These are phyloP conservation scores for Termitomyces eurrhizus DNA, from an alignment of 768 basidiomycete species.

Conservation along the genomic window DNA sequence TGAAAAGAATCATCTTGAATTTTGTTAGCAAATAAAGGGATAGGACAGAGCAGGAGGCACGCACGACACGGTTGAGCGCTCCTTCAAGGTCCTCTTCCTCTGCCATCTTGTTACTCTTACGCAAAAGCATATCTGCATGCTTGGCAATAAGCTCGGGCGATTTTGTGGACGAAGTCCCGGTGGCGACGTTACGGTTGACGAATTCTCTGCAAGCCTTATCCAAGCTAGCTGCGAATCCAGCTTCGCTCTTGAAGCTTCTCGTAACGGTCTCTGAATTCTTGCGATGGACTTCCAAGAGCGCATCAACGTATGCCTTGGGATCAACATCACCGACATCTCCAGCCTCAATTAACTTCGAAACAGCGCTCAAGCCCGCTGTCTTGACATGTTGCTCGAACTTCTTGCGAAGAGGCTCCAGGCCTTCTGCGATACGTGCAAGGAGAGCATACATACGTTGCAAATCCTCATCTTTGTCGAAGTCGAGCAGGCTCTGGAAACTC, in stretches of 20 bases:
- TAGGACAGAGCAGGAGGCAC: constrained; percentile 23
- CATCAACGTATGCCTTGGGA: constrained; percentile 95
- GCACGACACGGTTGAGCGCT: constrained; percentile 87
- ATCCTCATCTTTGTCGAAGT: constrained; percentile 95
- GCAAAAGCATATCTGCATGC: constrained; percentile 86
- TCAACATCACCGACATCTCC: constrained; percentile 72
- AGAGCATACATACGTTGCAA: constrained; percentile 96
- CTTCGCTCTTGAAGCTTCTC: constrained; percentile 90
- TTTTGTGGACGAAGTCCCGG: constrained; percentile 82
- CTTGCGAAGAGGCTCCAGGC: constrained; percentile 89
- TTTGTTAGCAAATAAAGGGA: constrained; percentile 20
- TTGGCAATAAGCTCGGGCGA: constrained; percentile 95
- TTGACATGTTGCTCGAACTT: constrained; percentile 97
- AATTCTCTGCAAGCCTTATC: constrained; percentile 98
- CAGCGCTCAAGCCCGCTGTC: constrained; percentile 78
- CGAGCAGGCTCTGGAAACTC: constrained; percentile 88
- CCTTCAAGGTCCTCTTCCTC: constrained; percentile 93
- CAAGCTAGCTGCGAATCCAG: constrained; percentile 91
- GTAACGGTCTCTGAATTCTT: constrained; percentile 93
- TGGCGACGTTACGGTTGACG: constrained; percentile 92
- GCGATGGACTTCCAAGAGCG: constrained; percentile 86
- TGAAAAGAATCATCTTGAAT: constrained; percentile 93
- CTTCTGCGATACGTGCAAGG: constrained; percentile 89
- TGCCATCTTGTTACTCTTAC: constrained; percentile 96
- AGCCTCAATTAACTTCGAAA: constrained; percentile 73